Percentiles rank a stretch among this genome's conserved stretches.
These are phyloP conservation scores for Curvularia lunata DNA, from an alignment of 2,329 filamentous ascomycete genomes.

Conservation along the genomic window DNA sequence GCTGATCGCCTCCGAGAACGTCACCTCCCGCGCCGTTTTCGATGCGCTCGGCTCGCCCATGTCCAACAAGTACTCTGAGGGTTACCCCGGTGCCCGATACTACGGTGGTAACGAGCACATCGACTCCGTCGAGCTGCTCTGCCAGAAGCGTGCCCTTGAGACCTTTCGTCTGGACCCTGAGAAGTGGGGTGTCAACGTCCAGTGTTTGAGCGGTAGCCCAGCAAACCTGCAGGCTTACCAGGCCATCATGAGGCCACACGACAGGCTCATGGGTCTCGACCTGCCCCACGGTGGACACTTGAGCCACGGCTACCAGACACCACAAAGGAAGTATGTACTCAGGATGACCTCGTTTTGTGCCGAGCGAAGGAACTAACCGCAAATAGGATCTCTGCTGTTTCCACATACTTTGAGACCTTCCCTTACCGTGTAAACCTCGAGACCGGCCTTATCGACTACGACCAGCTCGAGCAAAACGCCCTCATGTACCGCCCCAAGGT, in stretches of 20 bases:
- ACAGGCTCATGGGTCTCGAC: conserved; percentile 95
- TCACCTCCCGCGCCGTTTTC: conserved; percentile 48
- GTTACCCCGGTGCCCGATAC: conserved; percentile 94
- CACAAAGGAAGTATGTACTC: conserved; percentile 77
- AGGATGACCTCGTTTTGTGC: not conserved
- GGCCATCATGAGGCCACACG: conserved; percentile 93
- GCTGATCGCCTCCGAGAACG: conserved; percentile 50
- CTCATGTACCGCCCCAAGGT: conserved; percentile 92
- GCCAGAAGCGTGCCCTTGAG: conserved; percentile 87
- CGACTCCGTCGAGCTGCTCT: conserved; percentile 85
- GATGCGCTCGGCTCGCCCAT: conserved; percentile 59
- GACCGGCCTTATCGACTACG: conserved; percentile 95
- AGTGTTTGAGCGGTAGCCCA: conserved; percentile 82
- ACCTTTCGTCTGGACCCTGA: conserved; percentile 82
- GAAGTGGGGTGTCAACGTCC: conserved; percentile 97
- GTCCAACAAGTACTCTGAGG: conserved; percentile 97
- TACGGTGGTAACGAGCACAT: conserved; percentile 98
- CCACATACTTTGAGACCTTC: conserved; percentile 98
- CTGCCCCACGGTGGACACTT: conserved; percentile 93
- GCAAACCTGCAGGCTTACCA: conserved; percentile 99
- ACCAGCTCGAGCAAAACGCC: conserved; percentile 85
- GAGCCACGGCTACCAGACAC: conserved; percentile 97
- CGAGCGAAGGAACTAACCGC: conserved; percentile 19
- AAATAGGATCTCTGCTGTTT: conserved; percentile 87
- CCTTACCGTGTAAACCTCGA: conserved; percentile 90